phyloP scores from a whole-genome alignment of 345 rosid species.

The Eucalyptus polybractea region DNA sequence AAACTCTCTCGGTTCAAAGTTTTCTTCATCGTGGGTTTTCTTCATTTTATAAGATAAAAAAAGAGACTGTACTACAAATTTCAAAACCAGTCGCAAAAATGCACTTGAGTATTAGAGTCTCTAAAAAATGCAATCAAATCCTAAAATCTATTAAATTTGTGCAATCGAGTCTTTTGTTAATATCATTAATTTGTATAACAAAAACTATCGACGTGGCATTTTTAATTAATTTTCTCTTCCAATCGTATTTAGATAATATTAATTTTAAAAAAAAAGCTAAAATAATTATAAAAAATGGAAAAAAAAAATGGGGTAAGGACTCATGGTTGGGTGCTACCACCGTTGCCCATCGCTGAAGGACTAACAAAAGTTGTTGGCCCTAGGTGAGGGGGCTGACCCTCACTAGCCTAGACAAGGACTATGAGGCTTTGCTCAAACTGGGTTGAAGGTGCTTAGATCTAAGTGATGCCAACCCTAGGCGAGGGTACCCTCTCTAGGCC shows the following conservation, averaged over 20 bases:
- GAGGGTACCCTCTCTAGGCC: not conserved
- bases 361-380: rapidly evolving
- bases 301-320: not conserved
- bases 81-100: rapidly evolving
- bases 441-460: not conserved
- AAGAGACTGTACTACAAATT: too few species aligned
- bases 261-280: too few species aligned
- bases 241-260: too few species aligned
- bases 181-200: too few species aligned
- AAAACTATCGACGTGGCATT: rapidly evolving
- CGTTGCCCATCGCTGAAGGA: rapidly evolving
- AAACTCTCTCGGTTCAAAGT: not conserved
- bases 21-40: too few species aligned
- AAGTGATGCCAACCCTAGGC: rapidly evolving
- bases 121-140: too few species aligned
- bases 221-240: not conserved
- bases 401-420: too few species aligned
- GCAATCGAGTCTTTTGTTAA: rapidly evolving
- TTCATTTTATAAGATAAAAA: too few species aligned
- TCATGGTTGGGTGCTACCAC: not conserved
- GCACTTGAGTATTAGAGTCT: too few species aligned
- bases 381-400: too few species aligned
- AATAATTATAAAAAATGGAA: too few species aligned
- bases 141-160: rapidly evolving
- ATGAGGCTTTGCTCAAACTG: not conserved